Conservation (phyloP, 108 stramenopile genomes). For the Cyclotella sp. region DNA sequence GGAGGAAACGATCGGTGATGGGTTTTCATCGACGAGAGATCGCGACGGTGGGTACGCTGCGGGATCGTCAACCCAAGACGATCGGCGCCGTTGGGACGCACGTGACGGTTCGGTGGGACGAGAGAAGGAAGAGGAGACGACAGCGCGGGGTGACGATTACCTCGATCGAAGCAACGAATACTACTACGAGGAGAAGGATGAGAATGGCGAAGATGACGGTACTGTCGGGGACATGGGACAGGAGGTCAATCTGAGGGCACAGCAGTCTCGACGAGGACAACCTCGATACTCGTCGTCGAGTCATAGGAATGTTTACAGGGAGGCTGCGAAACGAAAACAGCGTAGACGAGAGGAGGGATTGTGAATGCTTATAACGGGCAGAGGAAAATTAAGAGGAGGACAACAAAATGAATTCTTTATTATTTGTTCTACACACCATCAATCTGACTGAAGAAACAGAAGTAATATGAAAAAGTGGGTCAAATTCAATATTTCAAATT, state of each 20-base stretch:
- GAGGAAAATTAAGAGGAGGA: neutral
- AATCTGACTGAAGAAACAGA: too few species aligned
- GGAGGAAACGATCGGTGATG: neutral
- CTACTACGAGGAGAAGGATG: neutral
- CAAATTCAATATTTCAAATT: too few species aligned
- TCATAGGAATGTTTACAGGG: conserved; percentile 14
- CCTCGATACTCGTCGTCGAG: neutral
- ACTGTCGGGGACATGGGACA: conserved; percentile 1
- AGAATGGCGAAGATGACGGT: conserved; percentile 7
- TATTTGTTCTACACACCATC: too few species aligned
- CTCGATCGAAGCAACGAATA: conserved; percentile 6
- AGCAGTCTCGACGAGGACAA: neutral
- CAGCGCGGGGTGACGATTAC: neutral
- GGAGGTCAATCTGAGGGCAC: neutral
- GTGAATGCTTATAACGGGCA: too few species aligned
- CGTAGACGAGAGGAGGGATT: conserved; percentile 7
- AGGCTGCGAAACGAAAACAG: conserved; percentile 13
- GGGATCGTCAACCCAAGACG: neutral
- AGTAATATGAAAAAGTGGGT: too few species aligned
- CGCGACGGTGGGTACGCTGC: neutral
- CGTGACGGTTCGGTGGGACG: neutral
- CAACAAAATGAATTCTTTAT: too few species aligned
- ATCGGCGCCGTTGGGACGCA: neutral
- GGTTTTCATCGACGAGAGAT: neutral
- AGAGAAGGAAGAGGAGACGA: neutral